Evolutionary conservation across 345 rosid genomes (phyloP).

Genomic region (Populus nigra): DNA sequence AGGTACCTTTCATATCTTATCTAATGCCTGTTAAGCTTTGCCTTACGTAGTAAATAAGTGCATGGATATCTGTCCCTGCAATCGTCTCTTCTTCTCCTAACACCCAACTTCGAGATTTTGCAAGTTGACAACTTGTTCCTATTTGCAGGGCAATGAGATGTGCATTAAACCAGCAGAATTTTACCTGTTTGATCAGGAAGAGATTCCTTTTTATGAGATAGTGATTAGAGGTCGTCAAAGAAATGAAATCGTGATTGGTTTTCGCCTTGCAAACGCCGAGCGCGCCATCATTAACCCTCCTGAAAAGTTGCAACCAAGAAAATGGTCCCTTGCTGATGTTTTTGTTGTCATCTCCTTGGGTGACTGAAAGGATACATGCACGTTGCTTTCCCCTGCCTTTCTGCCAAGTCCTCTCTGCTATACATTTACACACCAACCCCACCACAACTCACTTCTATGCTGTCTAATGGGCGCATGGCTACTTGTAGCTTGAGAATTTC

Average conservation of each 20-base stretch:
- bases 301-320: slow-evolving; percentile 52
- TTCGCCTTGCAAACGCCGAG: slow-evolving; percentile 64
- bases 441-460: not conserved
- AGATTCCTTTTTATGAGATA: slow-evolving; percentile 67
- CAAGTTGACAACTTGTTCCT: not conserved
- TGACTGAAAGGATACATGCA: slow-evolving; percentile 26
- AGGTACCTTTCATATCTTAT: slow-evolving; percentile 41
- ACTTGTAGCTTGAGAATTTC: not conserved
- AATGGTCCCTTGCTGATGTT: slow-evolving; percentile 85
- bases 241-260: slow-evolving; percentile 68
- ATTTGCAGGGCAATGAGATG: slow-evolving; percentile 76
- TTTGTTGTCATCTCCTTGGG: slow-evolving; percentile 76
- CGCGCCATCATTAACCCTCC: slow-evolving; percentile 74
- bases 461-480: not conserved
- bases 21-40: not conserved
- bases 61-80: not conserved
- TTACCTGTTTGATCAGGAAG: slow-evolving; percentile 79
- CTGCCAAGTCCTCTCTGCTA: not conserved
- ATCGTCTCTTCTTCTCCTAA: not conserved
- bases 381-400: no score
- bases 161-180: slow-evolving; percentile 89
- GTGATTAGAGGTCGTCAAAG: slow-evolving; percentile 75
- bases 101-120: not conserved
- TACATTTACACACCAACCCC: not conserved
- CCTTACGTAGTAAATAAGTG: not conserved